Conservation (phyloP, 2,329 filamentous ascomycete genomes). For the Alternaria sp. region DNA sequence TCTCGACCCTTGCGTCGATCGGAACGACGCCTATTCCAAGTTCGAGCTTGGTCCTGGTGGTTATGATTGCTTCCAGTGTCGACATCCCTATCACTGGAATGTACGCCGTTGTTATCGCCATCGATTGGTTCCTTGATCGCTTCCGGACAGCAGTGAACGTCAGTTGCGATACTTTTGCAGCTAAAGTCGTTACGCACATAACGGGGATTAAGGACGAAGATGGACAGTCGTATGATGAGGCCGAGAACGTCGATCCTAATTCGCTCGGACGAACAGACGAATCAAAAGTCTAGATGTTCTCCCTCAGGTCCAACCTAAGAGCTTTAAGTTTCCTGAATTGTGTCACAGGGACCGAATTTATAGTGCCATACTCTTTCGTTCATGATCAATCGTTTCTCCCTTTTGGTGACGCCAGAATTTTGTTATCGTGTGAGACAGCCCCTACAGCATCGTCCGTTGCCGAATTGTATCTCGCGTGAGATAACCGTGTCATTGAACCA, state of each 20-base stretch:
- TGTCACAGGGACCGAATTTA: neutral
- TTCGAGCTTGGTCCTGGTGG: slow-evolving; percentile 60
- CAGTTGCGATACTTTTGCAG: slow-evolving; percentile 60
- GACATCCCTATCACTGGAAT: slow-evolving; percentile 58
- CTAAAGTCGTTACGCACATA: slow-evolving; percentile 51
- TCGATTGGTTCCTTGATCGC: slow-evolving; percentile 65
- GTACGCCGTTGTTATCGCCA: slow-evolving; percentile 63
- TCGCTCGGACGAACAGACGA: slow-evolving; percentile 14
- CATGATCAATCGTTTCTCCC: neutral
- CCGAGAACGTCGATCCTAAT: slow-evolving; percentile 14
- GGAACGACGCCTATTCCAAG: slow-evolving; percentile 64
- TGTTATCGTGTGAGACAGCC: neutral
- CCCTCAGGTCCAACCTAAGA: too few relatives aligned
- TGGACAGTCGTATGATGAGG: slow-evolving; percentile 28
- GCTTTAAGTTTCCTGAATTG: neutral
- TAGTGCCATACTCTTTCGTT: slow-evolving; percentile 4
- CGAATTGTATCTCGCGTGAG: neutral
- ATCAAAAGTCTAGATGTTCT: slow-evolving; percentile 3
- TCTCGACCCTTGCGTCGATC: slow-evolving; percentile 62
- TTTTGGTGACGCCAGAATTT: neutral
- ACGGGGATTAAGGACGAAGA: slow-evolving; percentile 49
- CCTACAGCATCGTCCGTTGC: neutral
- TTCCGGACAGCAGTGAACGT: slow-evolving; percentile 64
- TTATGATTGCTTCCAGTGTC: slow-evolving; percentile 61
- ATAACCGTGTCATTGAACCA: neutral